Evolutionary conservation across 2,329 filamentous ascomycete species (phyloP).

Genomic region (Monilinia fructicola): DNA sequence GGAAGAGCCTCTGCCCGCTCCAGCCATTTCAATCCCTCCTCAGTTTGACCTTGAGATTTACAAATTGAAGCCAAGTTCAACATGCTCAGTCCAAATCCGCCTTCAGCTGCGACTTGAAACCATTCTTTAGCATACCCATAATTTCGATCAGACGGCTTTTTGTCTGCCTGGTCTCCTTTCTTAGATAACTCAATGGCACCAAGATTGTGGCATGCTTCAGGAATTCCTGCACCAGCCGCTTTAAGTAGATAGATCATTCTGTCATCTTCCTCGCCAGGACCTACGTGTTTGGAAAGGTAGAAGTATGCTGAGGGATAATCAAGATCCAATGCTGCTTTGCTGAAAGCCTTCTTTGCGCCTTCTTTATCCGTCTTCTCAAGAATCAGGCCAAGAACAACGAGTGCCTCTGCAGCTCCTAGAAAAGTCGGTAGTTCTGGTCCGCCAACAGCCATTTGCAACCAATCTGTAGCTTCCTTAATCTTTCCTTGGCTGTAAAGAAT

Average conservation of each 20-base stretch:
- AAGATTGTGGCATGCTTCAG: conserved; percentile 38
- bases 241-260: conserved; percentile 35
- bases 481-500: conserved; percentile 29
- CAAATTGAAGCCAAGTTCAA: conserved; percentile 36
- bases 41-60: conserved; percentile 29
- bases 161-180: conserved; percentile 19
- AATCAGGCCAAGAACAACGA: conserved; percentile 33
- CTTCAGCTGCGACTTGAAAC: conserved; percentile 35
- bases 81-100: conserved; percentile 36
- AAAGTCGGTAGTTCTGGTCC: conserved; percentile 27
- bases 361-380: conserved; percentile 26
- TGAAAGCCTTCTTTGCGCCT: conserved; percentile 33
- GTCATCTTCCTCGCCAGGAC: conserved; percentile 28
- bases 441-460: conserved; percentile 34
- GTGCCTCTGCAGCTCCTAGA: conserved; percentile 35
- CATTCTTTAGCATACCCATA: conserved; percentile 39
- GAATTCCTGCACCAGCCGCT: conserved; percentile 38
- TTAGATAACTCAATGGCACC: conserved; percentile 35
- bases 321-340: conserved; percentile 37
- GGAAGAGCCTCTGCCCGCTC: conserved; percentile 27
- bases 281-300: conserved; percentile 35
- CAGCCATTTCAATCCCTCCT: conserved; percentile 33
- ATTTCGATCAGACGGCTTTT: conserved; percentile 25
- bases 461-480: conserved; percentile 32
- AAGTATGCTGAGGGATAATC: conserved; percentile 39